Percentiles rank a stretch among this genome's conserved stretches.
phyloP scores from a whole-genome alignment of 2,329 filamentous ascomycete genomes.

The Emydomyces testavorans region DNA sequence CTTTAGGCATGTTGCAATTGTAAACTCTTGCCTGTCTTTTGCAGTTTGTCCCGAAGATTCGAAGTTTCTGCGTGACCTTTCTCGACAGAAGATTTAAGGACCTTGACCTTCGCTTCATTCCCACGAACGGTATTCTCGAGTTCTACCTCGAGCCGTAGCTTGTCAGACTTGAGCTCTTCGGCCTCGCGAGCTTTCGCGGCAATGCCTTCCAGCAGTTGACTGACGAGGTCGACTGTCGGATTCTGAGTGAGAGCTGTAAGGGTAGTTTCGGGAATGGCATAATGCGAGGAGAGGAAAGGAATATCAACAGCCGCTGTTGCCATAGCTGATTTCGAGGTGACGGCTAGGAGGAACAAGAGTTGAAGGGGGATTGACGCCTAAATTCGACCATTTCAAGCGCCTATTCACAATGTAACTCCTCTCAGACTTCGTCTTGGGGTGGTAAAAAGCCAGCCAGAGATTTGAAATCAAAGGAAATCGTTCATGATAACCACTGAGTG shows the following conservation, averaged over 20 bases:
- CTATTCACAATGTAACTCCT: not conserved
- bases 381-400: conserved; percentile 9
- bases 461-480: not conserved
- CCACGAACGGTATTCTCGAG: conserved; percentile 79
- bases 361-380: not conserved
- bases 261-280: conserved; percentile 45
- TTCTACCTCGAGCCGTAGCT: conserved; percentile 81
- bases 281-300: conserved; percentile 49
- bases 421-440: not conserved
- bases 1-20: not conserved
- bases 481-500: not conserved
- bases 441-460: not conserved
- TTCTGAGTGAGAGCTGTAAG: conserved; percentile 45
- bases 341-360: not conserved
- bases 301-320: conserved; percentile 46
- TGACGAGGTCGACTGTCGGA: conserved; percentile 66
- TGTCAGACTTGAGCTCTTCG: conserved; percentile 73
- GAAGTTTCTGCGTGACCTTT: conserved; percentile 76
- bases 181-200: conserved; percentile 68
- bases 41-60: conserved; percentile 67
- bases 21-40: conserved; percentile 57
- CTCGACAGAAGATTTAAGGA: conserved; percentile 68
- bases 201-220: conserved; percentile 61
- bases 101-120: conserved; percentile 69
- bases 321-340: conserved; percentile 33